phyloP scores from a whole-genome alignment of 2,329 filamentous ascomycete species.

The Fusarium stilboides region DNA sequence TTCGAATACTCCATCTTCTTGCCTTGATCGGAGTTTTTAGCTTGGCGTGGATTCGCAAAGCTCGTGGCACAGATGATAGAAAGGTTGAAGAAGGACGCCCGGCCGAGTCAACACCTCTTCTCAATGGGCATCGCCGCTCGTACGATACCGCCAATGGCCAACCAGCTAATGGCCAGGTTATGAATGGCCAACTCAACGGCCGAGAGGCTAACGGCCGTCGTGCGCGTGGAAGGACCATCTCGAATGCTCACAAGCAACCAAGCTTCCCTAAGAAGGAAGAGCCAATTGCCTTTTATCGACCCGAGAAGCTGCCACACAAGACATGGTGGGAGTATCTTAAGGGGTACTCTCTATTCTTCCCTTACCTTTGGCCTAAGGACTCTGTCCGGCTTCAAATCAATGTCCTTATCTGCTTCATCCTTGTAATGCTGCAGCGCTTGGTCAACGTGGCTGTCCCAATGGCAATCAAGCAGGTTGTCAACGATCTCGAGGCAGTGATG shows the following conservation, averaged over 20 bases:
- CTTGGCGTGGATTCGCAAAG: conserved; percentile 60
- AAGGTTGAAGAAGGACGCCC: conserved; percentile 58
- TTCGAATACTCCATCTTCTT: conserved; percentile 78
- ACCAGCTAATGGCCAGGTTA: conserved; percentile 43
- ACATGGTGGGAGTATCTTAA: conserved; percentile 97
- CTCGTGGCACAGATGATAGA: conserved; percentile 56
- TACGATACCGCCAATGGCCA: conserved; percentile 55
- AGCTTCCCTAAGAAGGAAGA: conserved; percentile 66
- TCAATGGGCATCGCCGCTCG: conserved; percentile 61
- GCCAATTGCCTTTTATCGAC: conserved; percentile 88
- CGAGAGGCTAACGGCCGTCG: conserved; percentile 51
- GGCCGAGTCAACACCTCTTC: conserved; percentile 75
- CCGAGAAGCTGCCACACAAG: conserved; percentile 85
- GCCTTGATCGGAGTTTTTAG: conserved; percentile 68
- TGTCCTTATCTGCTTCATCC: conserved; percentile 84
- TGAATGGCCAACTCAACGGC: conserved; percentile 37
- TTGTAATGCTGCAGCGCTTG: conserved; percentile 84
- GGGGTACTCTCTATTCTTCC: conserved; percentile 94
- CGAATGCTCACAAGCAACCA: conserved; percentile 56
- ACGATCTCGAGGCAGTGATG: conserved; percentile 72
- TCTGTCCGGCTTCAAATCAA: conserved; percentile 80
- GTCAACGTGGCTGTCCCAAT: conserved; percentile 90
- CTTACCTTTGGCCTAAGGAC: conserved; percentile 95
- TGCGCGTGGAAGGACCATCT: conserved; percentile 56
- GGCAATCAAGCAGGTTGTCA: conserved; percentile 85